These are phyloP conservation scores for Telfairia occidentalis DNA, from an alignment of 331 rosid species.

Conservation along the genomic window DNA sequence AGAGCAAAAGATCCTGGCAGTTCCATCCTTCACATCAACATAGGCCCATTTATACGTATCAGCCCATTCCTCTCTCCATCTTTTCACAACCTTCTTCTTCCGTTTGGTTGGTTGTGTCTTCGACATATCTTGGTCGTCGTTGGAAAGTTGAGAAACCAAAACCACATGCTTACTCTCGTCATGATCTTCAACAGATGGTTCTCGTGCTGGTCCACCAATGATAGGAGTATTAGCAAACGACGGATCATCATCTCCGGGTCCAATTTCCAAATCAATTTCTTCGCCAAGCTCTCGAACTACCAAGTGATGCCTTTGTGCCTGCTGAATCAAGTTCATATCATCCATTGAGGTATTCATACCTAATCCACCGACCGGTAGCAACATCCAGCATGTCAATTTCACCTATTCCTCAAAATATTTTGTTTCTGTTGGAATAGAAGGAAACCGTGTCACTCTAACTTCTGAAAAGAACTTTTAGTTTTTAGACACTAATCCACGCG, in stretches of 20 bases:
- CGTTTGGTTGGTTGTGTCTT: constrained; percentile 56
- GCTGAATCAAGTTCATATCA: constrained; percentile 92
- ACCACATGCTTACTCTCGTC: constrained; percentile 74
- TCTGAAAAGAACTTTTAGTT: not conserved
- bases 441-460: not conserved
- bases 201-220: constrained; percentile 57
- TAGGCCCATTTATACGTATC: constrained; percentile 99
- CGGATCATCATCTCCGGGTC: constrained; percentile 93
- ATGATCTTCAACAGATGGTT: constrained; percentile 71
- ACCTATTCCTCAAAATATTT: constrained; percentile 17
- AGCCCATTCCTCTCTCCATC: constrained; percentile 99
- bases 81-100: constrained; percentile 95
- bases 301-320: constrained; percentile 91
- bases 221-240: constrained; percentile 66
- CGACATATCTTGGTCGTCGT: constrained; percentile 71
- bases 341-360: constrained; percentile 91
- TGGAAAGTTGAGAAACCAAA: constrained; percentile 65
- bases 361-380: constrained; percentile 49
- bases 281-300: constrained; percentile 91
- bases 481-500: not conserved
- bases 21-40: constrained; percentile 91
- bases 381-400: constrained; percentile 85
- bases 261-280: constrained; percentile 95
- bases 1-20: constrained; percentile 93
- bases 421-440: constrained; percentile 21